phyloP scores from a whole-genome alignment of 108 stramenopile species.

The Skeletonema menzelii region DNA sequence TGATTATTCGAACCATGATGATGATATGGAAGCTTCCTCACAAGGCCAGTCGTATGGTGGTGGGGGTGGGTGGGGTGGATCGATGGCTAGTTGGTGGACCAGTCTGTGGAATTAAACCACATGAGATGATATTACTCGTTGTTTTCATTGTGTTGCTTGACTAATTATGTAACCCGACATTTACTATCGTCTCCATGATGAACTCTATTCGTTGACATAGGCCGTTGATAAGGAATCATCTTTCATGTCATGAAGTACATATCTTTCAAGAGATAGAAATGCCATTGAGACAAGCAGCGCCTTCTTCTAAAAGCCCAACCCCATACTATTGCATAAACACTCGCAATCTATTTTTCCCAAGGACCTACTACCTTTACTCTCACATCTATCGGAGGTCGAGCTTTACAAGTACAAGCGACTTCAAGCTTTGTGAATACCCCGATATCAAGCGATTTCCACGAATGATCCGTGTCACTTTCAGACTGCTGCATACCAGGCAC shows the following conservation, averaged over 20 bases:
- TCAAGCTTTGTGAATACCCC: conserved; percentile 68
- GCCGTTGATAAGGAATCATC: no score
- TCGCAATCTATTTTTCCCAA: conserved; percentile 19
- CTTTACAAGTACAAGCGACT: conserved; percentile 69
- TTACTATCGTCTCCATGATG: no score
- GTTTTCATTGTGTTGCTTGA: not conserved
- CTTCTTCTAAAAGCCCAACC: no score
- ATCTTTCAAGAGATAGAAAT: no score
- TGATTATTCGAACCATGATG: not conserved
- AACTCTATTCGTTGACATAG: no score
- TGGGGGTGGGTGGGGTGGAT: not conserved
- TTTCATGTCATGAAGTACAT: no score
- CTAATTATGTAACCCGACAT: no score
- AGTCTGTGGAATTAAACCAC: not conserved
- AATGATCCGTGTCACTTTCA: conserved; percentile 22
- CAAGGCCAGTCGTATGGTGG: not conserved
- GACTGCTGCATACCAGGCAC: conserved; percentile 29
- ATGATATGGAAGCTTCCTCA: not conserved
- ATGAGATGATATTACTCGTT: not conserved
- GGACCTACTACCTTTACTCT: conserved; percentile 81
- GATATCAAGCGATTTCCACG: conserved; percentile 49
- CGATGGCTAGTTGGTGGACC: not conserved
- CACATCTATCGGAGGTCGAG: conserved; percentile 76
- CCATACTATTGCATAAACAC: no score
- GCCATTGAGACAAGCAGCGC: no score